Evolutionary conservation across 2,329 filamentous ascomycete genomes (phyloP).

Genomic region (Paecilomyces sp.): DNA sequence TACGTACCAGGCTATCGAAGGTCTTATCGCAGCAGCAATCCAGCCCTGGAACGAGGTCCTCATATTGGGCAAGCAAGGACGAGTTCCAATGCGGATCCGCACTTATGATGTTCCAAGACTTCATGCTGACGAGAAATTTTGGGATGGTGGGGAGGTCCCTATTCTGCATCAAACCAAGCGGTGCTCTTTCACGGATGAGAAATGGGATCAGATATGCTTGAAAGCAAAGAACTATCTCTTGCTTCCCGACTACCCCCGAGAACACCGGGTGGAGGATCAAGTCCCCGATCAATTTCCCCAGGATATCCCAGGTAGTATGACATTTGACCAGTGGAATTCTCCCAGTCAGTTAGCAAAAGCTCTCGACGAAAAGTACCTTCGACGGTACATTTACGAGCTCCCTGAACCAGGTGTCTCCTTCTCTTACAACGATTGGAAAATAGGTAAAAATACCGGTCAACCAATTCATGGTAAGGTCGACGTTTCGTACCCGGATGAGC

Average conservation of each 20-base stretch:
- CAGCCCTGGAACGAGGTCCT: not conserved
- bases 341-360: not conserved
- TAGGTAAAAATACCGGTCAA: not conserved
- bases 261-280: not conserved
- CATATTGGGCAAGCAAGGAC: not conserved
- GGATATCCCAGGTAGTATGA: not conserved
- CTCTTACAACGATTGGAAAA: conserved; percentile 7
- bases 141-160: not conserved
- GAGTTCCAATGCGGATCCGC: not conserved
- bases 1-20: not conserved
- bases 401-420: conserved; percentile 7
- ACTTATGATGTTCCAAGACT: not conserved
- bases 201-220: not conserved
- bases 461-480: not conserved
- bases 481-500: not conserved
- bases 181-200: not conserved
- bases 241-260: not conserved
- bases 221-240: not conserved
- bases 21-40: not conserved
- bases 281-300: not conserved
- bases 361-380: not conserved
- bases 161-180: not conserved
- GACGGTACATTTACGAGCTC: conserved; percentile 1
- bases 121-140: not conserved
- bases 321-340: not conserved